Conservation (phyloP, 345 rosid genomes). For the Pugionium dolabratum region DNA sequence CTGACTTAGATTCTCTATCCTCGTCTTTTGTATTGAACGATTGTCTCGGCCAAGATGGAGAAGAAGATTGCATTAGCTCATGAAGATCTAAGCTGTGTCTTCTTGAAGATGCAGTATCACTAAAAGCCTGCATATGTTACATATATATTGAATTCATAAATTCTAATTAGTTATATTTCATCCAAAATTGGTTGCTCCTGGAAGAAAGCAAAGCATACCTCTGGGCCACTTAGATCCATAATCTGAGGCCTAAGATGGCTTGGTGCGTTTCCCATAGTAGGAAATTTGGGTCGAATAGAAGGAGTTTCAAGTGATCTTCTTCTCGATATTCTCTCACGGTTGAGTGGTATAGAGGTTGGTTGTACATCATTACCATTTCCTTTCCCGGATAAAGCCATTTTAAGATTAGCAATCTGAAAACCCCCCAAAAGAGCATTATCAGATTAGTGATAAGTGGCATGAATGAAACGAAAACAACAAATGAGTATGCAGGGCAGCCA, state of each 20-base stretch:
- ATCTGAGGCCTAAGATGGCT: conserved; percentile 47
- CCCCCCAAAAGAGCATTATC: neutral
- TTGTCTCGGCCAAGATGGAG: conserved; percentile 53
- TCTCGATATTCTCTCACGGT: conserved; percentile 50
- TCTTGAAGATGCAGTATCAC: conserved; percentile 51
- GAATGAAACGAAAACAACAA: conserved; percentile 1
- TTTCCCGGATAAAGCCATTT: conserved; percentile 68
- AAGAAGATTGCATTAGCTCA: conserved; percentile 62
- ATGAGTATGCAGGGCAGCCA: neutral
- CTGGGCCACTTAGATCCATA: conserved; percentile 59
- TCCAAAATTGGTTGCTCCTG: conserved; percentile 1
- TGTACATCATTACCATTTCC: conserved; percentile 51
- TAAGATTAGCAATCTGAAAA: conserved; percentile 69
- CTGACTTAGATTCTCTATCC: conserved; percentile 55
- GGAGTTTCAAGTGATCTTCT: conserved; percentile 55
- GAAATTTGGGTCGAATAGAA: conserved; percentile 47
- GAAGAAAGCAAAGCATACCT: conserved; percentile 47
- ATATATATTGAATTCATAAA: neutral
- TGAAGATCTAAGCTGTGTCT: conserved; percentile 69
- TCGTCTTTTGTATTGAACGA: conserved; percentile 47
- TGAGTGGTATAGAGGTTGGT: conserved; percentile 40
- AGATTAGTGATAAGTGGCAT: neutral
- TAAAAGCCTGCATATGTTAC: conserved; percentile 38
- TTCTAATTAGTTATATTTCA: neutral
- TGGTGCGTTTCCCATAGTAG: conserved; percentile 43